Evolutionary conservation across 208 protist species (phyloP), one percentile per base, ranked within the genome.

Genomic region (Leptomonas seymouri): DNA sequence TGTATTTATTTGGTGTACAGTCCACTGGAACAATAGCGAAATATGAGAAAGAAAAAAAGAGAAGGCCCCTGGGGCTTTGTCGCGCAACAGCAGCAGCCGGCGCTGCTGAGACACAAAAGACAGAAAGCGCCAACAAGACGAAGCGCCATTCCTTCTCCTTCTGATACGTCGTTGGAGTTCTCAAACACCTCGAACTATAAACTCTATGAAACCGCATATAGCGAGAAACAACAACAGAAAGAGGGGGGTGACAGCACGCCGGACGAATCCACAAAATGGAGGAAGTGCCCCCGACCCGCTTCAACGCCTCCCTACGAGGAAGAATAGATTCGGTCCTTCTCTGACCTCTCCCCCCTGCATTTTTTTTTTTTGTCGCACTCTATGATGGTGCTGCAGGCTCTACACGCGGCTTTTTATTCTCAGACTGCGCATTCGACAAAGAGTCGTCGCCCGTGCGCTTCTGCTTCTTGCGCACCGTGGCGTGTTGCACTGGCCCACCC

Each of bases 381-480:
- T 76, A 76, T 46, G 57, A 21, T n/a, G 62, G 67, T 25, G 57
- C 31, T 15, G 60, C 63, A 12, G 54, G 72, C 50, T 80, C 79
- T 14, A 50, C 54, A 8, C 74, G 74, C 31, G 55, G 46, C 50
- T 68, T 65, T 68, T 81, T 80, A 28, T 58, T 67, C 44, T 80
- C 71, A 54, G 75, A 60, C 59, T 79, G 63, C 48, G 62, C 59
- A 8, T 50, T 57, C 16, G 71, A 71, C 28, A 66, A 41, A 12
- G 73, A 71, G 25, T 74, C 68, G 11, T 61, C 64, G 18, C 51
- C 36, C 16, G 36, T 51, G 58, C 49, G 71, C 73, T 94, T 94
- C 45, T 85, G 76, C 74, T 94, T 94, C 76, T 93, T 91, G 62
- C 81, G 77, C 58, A 82, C 88, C 30, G 76, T 68, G 2, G 82